Conservation (phyloP, 2,329 filamentous ascomycete genomes). For the Claviceps purpurea region DNA sequence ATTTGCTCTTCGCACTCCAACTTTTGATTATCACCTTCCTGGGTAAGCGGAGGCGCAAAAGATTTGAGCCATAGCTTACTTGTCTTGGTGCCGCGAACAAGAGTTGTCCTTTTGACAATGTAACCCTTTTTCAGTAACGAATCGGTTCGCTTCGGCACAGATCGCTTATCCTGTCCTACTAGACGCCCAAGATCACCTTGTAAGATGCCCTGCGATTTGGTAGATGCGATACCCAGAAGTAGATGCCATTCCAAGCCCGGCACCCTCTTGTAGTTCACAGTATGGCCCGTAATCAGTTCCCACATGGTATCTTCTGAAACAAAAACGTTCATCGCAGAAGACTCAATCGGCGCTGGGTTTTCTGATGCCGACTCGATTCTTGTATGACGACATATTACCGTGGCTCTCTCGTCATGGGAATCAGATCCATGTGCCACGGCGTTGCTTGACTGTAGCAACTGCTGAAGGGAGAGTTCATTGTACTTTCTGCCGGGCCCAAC, state of each 20-base stretch:
- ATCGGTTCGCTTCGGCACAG: slow-evolving; percentile 48
- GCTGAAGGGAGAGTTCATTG: slow-evolving; percentile 26
- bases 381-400: neutral
- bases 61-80: slow-evolving; percentile 48
- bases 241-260: slow-evolving; percentile 46
- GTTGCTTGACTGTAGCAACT: slow-evolving; percentile 12
- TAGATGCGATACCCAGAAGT: slow-evolving; percentile 43
- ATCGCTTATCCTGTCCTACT: slow-evolving; percentile 49
- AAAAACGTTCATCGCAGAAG: slow-evolving; percentile 21
- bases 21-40: slow-evolving; percentile 15
- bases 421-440: neutral
- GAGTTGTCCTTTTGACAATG: slow-evolving; percentile 45
- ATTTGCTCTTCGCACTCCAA: slow-evolving; percentile 19
- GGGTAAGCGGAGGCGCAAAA: slow-evolving; percentile 35
- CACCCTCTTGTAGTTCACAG: slow-evolving; percentile 42
- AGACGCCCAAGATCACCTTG: slow-evolving; percentile 46
- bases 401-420: neutral
- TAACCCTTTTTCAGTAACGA: slow-evolving; percentile 46
- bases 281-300: slow-evolving; percentile 46
- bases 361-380: neutral
- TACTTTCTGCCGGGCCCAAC: slow-evolving; percentile 19
- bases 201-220: slow-evolving; percentile 40
- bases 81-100: slow-evolving; percentile 45
- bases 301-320: slow-evolving; percentile 44
- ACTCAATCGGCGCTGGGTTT: neutral